Evolutionary conservation across 2,329 filamentous ascomycete species (phyloP).

Genomic region (Huntiella bhutanensis): DNA sequence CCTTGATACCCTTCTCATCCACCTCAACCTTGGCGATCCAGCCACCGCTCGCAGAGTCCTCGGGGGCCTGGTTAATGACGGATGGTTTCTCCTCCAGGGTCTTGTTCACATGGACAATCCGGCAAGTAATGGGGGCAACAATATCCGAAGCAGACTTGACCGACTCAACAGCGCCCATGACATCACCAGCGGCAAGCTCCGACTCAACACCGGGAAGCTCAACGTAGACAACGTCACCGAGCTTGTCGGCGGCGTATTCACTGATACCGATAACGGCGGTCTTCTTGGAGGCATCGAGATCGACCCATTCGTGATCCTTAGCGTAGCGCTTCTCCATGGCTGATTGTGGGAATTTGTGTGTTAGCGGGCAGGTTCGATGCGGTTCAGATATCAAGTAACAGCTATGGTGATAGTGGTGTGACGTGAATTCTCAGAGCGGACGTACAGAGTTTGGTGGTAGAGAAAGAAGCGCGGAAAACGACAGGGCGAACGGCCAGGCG

Average conservation of each 20-base stretch:
- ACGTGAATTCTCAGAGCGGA: not conserved
- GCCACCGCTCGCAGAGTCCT: slow-evolving; percentile 57
- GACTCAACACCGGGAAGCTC: slow-evolving; percentile 63
- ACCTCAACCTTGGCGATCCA: slow-evolving; percentile 88
- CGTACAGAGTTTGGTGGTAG: slow-evolving; percentile 22
- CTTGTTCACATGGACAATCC: slow-evolving; percentile 53
- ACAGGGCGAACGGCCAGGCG: slow-evolving; percentile 22
- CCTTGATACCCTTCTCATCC: slow-evolving; percentile 40
- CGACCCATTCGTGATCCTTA: slow-evolving; percentile 96
- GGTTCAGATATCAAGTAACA: not conserved
- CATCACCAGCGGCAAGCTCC: slow-evolving; percentile 56
- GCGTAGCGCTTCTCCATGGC: slow-evolving; percentile 60
- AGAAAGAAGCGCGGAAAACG: slow-evolving; percentile 25
- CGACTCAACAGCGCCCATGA: slow-evolving; percentile 87
- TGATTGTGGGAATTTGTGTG: not conserved
- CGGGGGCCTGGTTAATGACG: slow-evolving; percentile 76
- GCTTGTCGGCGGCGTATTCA: slow-evolving; percentile 72
- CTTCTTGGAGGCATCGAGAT: slow-evolving; percentile 65
- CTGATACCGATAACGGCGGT: slow-evolving; percentile 73
- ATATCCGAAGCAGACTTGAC: slow-evolving; percentile 98
- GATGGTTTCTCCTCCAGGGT: slow-evolving; percentile 67
- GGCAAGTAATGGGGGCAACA: slow-evolving; percentile 68
- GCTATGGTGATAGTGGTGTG: not conserved
- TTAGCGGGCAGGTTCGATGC: not conserved
- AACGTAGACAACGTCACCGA: slow-evolving; percentile 94